Percentiles rank a stretch among this genome's conserved stretches.
Evolutionary conservation across 176 grass and related monocot genomes (phyloP).

Genomic region (Aegilops tauschii): DNA sequence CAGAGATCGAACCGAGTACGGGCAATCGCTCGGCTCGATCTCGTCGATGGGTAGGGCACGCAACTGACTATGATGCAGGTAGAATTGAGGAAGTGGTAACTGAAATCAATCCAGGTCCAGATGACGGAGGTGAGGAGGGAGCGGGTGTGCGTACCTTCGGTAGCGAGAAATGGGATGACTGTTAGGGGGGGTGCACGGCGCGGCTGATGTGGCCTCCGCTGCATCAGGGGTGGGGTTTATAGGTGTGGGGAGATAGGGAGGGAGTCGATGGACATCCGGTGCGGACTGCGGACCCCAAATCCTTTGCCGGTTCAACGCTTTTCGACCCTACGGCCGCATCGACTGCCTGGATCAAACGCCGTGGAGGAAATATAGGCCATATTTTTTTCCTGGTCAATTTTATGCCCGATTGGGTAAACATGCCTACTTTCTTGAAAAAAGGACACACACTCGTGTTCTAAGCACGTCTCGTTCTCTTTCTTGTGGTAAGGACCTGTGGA

Average conservation of each 20-base stretch:
- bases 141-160: background rate
- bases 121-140: background rate
- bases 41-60: background rate
- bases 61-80: background rate
- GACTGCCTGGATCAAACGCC: too few species aligned
- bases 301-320: background rate
- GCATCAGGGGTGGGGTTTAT: background rate
- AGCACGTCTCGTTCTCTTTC: too few species aligned
- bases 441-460: too few species aligned
- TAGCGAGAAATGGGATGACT: background rate
- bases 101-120: background rate
- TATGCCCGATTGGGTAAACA: too few species aligned
- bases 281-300: background rate
- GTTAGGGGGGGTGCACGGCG: background rate
- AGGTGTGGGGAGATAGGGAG: background rate
- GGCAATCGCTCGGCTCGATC: background rate
- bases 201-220: background rate
- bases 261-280: background rate
- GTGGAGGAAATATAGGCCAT: too few species aligned
- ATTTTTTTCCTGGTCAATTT: too few species aligned
- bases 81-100: background rate
- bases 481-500: too few species aligned
- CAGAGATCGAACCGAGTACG: background rate
- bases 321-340: background rate
- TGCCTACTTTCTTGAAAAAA: too few species aligned